Evolutionary conservation across 2,329 filamentous ascomycete species (phyloP), one percentile per base, ranked within the genome.

Genomic region (Aspergillus novoparasiticus): DNA sequence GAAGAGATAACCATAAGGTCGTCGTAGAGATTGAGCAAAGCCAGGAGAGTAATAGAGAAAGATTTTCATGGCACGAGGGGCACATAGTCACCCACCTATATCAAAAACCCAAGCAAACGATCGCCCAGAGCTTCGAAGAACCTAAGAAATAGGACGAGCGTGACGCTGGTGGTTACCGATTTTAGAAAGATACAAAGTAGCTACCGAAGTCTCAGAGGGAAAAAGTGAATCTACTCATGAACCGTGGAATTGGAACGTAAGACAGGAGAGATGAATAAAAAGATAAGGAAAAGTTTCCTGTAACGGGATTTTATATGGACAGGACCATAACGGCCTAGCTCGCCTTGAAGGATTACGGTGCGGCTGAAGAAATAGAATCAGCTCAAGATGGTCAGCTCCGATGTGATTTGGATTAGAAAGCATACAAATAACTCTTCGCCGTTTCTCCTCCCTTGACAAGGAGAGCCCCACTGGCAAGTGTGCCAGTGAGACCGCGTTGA

Each of bases 381-480:
- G 51, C 51, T 39, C 51, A 39, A 41, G 30, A 55, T 23, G 51
- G 10, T 26, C 12, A 26, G 30, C 32, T 21, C 32, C 21, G n/a
- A 28, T 55, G n/a, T 21, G 8, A 55, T 39, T 39, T 26, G 51
- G n/a, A 39, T 36, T 55, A 55, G 36, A 36, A 39, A 54, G 51
- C 51, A 55, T 55, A 26, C 32, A 39, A 19, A 32, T 6, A 41
- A 41, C 39, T n/a, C 19, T 30, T 51, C 46, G 46, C 4, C 28
- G 16, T 19, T 16, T 23, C 23, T 26, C 23, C 45, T 58, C 43
- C 19, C 28, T 48, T 50, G 34, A 59, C 57, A 50, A 53, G 46
- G 46, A 36, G 34, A 28, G 58, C 46, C 58, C 58, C 58, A 59
- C 58, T 54, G 36, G 39, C 58, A 26, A 26, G 19, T 21, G 12